Base-by-base conservation (phyloP, 2,329 filamentous ascomycete genomes). In the Sporothrix mexicana region DNA sequence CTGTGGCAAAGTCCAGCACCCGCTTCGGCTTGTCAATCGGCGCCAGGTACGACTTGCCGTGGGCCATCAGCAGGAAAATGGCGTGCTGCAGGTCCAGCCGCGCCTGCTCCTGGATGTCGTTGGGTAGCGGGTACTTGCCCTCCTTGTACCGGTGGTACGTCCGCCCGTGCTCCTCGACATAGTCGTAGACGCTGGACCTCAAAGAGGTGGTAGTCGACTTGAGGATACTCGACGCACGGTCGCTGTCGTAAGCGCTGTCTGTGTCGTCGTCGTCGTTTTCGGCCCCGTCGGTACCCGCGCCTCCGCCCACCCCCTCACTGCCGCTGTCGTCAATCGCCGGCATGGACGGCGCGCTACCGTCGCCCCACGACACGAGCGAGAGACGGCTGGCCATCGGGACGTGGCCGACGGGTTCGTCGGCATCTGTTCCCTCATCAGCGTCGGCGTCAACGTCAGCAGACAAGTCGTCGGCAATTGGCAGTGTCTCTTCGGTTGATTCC, bases 41-140 rank as follows among this genome's bases (percentile, higher is more conserved):
- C 3, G 86, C 83, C 15, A 84, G 79, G 75, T 82, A 82, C 4
- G 86, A 80, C 72, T 81, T 81, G 59, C 84, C 84, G 49, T 80
- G 78, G 8, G 85, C 77, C 9, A 86, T 79, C 57, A 84, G 81
- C 1, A 83, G 79, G 66, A 71, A 73, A 10, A 75, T 61, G 49
- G 70, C 82, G 81, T 80, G 80, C 73, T 80, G 79, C 72, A 83
- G 80, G 74, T 84, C 83, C 80, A 71, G 71, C 1, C 72, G 61
- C 8, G 61, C 57, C 70, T 75, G 74, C 20, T 74, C 72, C 49
- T 74, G 70, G 41, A 53, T 51, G 61, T 77, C 76, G 55, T 77
- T 77, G 17, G 77, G 77, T 8, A 77, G 59, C 12, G 69, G 72
- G 45, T 77, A 77, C 66, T 75, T 74, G 47, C 75, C 75, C 45